Conservation (phyloP, 371 early-diverging fungal genomes). For the Lichtheimia hyalospora region DNA sequence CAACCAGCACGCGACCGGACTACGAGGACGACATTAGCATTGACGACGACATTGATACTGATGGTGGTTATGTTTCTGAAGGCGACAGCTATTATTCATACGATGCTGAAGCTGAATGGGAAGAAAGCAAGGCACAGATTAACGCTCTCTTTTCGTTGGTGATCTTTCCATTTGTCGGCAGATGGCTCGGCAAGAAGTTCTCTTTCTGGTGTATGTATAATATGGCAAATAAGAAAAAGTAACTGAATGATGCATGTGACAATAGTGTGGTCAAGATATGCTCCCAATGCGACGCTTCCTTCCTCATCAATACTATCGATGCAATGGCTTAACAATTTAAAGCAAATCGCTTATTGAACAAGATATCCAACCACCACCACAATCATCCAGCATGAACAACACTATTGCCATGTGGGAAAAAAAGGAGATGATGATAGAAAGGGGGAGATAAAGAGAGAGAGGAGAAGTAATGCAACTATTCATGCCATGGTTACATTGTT, state of each 20-base stretch:
- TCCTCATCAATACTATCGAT: slow-evolving; percentile 8
- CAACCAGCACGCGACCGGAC: neutral
- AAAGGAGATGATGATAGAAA: neutral
- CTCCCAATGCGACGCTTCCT: slow-evolving; percentile 4
- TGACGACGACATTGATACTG: slow-evolving; percentile 24
- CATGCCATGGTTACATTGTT: no score
- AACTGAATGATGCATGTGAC: neutral
- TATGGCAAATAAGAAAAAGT: neutral
- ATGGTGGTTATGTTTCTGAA: slow-evolving; percentile 22
- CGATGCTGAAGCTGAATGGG: slow-evolving; percentile 64
- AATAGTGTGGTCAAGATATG: slow-evolving; percentile 26
- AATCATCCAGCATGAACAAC: no score
- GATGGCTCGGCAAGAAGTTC: slow-evolving; percentile 59
- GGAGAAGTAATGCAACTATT: neutral
- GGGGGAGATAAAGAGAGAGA: no score
- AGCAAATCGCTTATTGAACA: slow-evolving; percentile 10
- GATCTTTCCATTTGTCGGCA: slow-evolving; percentile 59
- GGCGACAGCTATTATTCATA: slow-evolving; percentile 27
- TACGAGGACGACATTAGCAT: slow-evolving; percentile 27
- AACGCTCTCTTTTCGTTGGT: slow-evolving; percentile 57
- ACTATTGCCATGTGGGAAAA: neutral
- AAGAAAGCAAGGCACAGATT: slow-evolving; percentile 61
- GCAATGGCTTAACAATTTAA: slow-evolving; percentile 18
- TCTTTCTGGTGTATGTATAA: slow-evolving; percentile 54
- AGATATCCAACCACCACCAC: no score